A percentile compares a stretch with the other conserved stretches of the same genome.
Conservation (phyloP, 2,329 filamentous ascomycete genomes). For the Diaporthe sp. region DNA sequence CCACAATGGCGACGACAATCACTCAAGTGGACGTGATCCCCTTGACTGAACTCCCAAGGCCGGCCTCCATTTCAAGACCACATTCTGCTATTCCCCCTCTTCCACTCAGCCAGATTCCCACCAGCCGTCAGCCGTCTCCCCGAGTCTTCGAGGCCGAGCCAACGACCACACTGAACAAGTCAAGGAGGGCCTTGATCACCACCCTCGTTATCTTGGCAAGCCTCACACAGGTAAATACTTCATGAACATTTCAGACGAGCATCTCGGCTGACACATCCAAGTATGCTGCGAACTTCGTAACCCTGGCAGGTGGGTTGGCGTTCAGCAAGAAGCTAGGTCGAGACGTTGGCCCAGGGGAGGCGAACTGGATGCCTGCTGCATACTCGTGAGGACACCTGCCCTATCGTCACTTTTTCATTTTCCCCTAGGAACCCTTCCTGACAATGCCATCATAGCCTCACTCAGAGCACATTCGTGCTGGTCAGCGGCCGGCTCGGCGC, state of each 20-base stretch:
- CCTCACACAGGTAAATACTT: constrained; percentile 14
- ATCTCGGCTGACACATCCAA: background rate
- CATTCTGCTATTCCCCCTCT: background rate
- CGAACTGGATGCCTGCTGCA: constrained; percentile 57
- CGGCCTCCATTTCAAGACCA: background rate
- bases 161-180: constrained; percentile 26
- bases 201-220: constrained; percentile 35
- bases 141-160: constrained; percentile 31
- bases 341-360: constrained; percentile 49
- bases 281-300: constrained; percentile 51
- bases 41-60: background rate
- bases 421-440: background rate
- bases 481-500: constrained; percentile 66
- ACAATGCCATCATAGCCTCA: constrained; percentile 52
- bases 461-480: constrained; percentile 67
- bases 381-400: constrained; percentile 50
- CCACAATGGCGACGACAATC: background rate
- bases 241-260: fast-evolving
- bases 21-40: background rate
- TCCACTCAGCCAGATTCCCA: background rate
- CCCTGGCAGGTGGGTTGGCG: constrained; percentile 48
- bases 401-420: background rate
- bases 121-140: background rate
- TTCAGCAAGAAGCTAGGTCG: constrained; percentile 48
- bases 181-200: constrained; percentile 27